A percentile compares a stretch with the other conserved stretches of the same genome.
Conservation (phyloP, 495 filamentous ascomycete genomes). For the Trichocladium antarcticum region DNA sequence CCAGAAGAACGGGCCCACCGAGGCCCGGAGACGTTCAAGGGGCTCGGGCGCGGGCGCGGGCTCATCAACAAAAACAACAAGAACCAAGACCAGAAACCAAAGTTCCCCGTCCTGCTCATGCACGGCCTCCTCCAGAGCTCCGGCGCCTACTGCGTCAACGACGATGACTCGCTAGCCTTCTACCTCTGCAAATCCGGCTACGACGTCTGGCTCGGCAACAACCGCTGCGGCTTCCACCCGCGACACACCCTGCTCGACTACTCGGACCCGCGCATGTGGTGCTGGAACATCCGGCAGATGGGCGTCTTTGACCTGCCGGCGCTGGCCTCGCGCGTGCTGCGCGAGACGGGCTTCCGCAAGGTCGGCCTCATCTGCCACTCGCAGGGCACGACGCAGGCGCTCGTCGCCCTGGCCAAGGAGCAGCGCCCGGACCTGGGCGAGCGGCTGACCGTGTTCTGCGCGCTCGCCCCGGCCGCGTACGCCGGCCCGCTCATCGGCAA, state of each 20-base stretch:
- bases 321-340: constrained; percentile 70
- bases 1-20: constrained; percentile 30
- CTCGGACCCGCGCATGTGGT: constrained; percentile 87
- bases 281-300: constrained; percentile 94
- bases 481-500: constrained; percentile 78
- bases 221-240: constrained; percentile 77
- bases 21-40: constrained; percentile 32
- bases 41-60: constrained; percentile 7
- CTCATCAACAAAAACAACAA: constrained; percentile 9
- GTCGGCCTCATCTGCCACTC: constrained; percentile 78
- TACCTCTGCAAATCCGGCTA: constrained; percentile 87
- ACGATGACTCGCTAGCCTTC: constrained; percentile 84
- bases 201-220: constrained; percentile 95
- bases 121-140: constrained; percentile 81
- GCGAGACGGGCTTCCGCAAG: constrained; percentile 73
- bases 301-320: constrained; percentile 85
- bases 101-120: constrained; percentile 81
- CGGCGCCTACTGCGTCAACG: constrained; percentile 82
- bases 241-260: constrained; percentile 59
- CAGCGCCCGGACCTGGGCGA: constrained; percentile 81
- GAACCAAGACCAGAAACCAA: constrained; percentile 40
- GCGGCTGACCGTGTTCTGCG: constrained; percentile 84
- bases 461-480: constrained; percentile 83
- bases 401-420: constrained; percentile 83
- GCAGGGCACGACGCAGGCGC: constrained; percentile 84